Evolutionary conservation across 2,329 filamentous ascomycete genomes (phyloP), one percentile per base, ranked within the genome.

Genomic region (Madurella fahalii): DNA sequence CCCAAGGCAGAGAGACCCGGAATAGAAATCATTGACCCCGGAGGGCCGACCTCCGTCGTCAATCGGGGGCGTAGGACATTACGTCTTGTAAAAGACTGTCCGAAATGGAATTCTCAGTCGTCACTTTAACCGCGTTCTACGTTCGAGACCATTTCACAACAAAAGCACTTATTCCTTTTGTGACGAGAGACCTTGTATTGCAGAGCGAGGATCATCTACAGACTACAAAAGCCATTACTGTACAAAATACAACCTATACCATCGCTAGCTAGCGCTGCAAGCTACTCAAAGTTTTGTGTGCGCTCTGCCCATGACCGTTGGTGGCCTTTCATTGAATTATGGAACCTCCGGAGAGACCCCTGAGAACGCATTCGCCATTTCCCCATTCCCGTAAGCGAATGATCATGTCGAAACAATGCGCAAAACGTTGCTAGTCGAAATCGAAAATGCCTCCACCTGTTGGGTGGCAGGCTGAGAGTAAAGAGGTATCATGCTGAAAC

Each of bases 181-280:
- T n/a, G n/a, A n/a, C n/a, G n/a, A n/a, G 25, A 25, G 25, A 25
- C 25, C 25, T 25, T 25, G 47, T 43, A 47, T 54, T 50, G 37
- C 15, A 54, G 52, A 50, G 47, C 46, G 46, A 50, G 17, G 41
- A 50, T 40, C 42, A 53, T 20, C 47, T 50, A 42, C 20, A 50
- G 15, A 50, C 25, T 32, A 16, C 30, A 13, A 41, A 45, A 34
- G n/a, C 18, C 30, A 11, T 13, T 54, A 54, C 11, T 50, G 25
- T 54, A 50, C 52, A 47, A 40, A n/a, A 40, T 18, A 44, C 25
- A n/a, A 37, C 16, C 45, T n/a, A n/a, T n/a, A n/a, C 20, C 43
- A 42, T 44, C 43, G 4, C 9, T 37, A 25, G 9, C 34, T 37
- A 37, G 34, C 11, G 11, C 34, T 12, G 13, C 34, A 11, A 11